phyloP scores from a whole-genome alignment of 2,329 filamentous ascomycete genomes.

The Ploettnerulaceae sp. region DNA sequence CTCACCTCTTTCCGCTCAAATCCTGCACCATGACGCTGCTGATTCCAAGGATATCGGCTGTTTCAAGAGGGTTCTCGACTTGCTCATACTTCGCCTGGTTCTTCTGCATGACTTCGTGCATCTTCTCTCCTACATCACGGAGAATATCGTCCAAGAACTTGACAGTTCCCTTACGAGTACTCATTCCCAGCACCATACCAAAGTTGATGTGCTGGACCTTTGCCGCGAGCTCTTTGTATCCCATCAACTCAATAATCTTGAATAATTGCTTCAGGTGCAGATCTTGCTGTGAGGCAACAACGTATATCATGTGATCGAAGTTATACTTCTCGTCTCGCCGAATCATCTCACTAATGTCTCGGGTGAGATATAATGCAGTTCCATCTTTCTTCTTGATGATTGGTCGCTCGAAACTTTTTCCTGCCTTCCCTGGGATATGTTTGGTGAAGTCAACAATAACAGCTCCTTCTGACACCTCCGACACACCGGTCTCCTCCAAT shows the following conservation, averaged over 20 bases:
- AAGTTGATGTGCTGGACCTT: constrained; percentile 74
- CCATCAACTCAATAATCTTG: constrained; percentile 71
- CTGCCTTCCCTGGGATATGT: constrained; percentile 59
- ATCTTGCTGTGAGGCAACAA: constrained; percentile 68
- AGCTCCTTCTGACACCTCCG: constrained; percentile 66
- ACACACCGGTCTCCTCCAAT: constrained; percentile 60
- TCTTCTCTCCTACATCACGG: constrained; percentile 79
- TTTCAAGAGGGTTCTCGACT: constrained; percentile 74
- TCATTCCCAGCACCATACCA: constrained; percentile 67
- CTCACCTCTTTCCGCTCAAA: constrained; percentile 87
- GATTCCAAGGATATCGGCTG: constrained; percentile 86
- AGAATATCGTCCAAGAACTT: constrained; percentile 70
- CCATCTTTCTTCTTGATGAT: constrained; percentile 70
- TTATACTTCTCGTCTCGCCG: constrained; percentile 58
- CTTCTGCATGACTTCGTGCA: constrained; percentile 95
- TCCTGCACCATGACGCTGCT: constrained; percentile 97
- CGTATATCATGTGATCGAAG: constrained; percentile 78
- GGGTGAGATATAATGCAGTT: constrained; percentile 71
- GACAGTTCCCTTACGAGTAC: constrained; percentile 66
- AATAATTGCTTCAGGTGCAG: constrained; percentile 70
- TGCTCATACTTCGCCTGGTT: constrained; percentile 89
- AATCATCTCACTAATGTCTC: constrained; percentile 71
- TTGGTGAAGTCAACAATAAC: constrained; percentile 68
- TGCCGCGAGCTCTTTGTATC: constrained; percentile 59
- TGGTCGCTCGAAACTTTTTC: constrained; percentile 65